Base-by-base conservation (phyloP, 2,329 filamentous ascomycete genomes). In the Fusarium gaditjirri region DNA sequence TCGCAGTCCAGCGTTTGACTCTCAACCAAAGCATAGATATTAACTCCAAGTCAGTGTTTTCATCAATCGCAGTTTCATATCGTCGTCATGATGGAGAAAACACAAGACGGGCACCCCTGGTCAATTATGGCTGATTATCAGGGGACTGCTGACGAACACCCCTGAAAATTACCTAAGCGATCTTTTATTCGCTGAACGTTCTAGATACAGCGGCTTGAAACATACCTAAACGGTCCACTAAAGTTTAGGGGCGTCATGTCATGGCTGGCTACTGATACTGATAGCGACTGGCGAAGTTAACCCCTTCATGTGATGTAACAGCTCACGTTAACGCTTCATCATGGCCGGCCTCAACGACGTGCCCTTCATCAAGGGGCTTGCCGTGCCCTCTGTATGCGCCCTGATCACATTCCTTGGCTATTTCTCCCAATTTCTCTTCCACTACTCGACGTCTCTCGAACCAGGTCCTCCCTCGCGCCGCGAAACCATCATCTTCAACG, bases 321-420 rank as follows among this genome's bases (percentile, higher is more conserved):
- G 27, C 33, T 55, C 27, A 43, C 44, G 49, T 25, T 39, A 38
- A 67, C 29, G 36, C 54, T 61, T 60, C 29, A 68, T 56, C 57
- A 85, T 85, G 83, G 82, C 83, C 59, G 83, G 82, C 80, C 70
- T 84, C 78, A 78, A 80, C 75, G 78, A 82, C 67, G 80, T 83
- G 77, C 80, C 82, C 60, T 75, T 83, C 46, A 76, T 89, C 67
- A 85, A 87, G 76, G 80, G 81, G 54, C 83, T 94, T 56, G 91
- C 92, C 65, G 88, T 94, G n/a, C 92, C 92, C 19, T 87, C 85
- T 64, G 92, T 93, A 47, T 90, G 89, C 71, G 61, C 85, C 12
- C 83, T 95, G 19, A 92, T 95, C 65, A 78, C 83, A 58, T 93
- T 94, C 78, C 86, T 95, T 7, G 88, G 89, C 68, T 94, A 92